phyloP scores from a whole-genome alignment of 2,329 filamentous ascomycete species.

The Bipolaris cookei region DNA sequence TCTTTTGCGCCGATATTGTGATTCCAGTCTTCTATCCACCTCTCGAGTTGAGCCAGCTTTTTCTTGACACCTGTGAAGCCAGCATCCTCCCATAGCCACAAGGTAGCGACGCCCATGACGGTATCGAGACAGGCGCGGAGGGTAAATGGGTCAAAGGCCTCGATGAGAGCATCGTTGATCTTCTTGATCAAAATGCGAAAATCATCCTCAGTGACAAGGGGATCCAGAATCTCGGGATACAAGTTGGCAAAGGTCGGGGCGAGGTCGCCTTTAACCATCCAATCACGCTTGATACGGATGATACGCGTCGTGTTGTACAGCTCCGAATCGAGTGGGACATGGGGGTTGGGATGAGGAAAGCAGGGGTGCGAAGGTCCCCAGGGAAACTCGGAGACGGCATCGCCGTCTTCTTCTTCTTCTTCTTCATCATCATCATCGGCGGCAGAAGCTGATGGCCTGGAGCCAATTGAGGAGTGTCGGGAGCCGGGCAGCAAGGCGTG shows the following conservation, averaged over 20 bases:
- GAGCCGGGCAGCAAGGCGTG: constrained; percentile 40
- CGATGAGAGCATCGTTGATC: constrained; percentile 77
- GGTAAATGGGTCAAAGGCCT: constrained; percentile 80
- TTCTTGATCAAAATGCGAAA: constrained; percentile 83
- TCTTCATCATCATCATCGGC: constrained; percentile 50
- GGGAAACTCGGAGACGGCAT: constrained; percentile 64
- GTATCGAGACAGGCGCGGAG: constrained; percentile 80
- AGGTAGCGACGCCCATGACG: constrained; percentile 78
- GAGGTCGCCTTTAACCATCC: constrained; percentile 86
- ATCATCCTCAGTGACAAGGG: constrained; percentile 81
- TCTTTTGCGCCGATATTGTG: constrained; percentile 63
- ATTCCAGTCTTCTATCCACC: constrained; percentile 90
- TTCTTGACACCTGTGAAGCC: constrained; percentile 78
- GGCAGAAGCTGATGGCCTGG: constrained; percentile 23
- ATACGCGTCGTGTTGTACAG: constrained; percentile 82
- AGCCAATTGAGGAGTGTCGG: constrained; percentile 38
- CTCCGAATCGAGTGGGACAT: constrained; percentile 78
- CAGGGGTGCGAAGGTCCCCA: constrained; percentile 96
- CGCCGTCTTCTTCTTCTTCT: too few relatives aligned
- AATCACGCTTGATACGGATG: constrained; percentile 89
- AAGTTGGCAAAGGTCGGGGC: constrained; percentile 93
- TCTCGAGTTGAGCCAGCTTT: constrained; percentile 72
- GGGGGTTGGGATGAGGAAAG: constrained; percentile 90
- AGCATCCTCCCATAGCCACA: constrained; percentile 94
- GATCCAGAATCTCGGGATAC: constrained; percentile 94